These are phyloP conservation scores for Caryopteris hybrid DNA, from an alignment of 305 asterid species.

Conservation along the genomic window DNA sequence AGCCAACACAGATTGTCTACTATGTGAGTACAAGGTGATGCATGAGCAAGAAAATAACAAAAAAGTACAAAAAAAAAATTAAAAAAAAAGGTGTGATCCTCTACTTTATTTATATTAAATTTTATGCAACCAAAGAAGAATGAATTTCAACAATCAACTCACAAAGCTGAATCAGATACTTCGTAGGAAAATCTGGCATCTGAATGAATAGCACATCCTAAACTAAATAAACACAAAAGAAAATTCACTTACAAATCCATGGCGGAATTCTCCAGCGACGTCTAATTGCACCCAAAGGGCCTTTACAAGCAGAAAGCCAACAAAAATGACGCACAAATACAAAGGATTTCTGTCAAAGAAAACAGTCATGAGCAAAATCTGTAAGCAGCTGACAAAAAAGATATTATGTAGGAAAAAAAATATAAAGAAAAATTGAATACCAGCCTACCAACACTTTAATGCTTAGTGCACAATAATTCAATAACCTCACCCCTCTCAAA, in stretches of 20 bases:
- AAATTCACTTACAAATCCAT: constrained; percentile 68
- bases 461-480: background rate
- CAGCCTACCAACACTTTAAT: background rate
- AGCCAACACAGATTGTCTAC: background rate
- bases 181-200: constrained; percentile 1
- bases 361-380: constrained; percentile 6
- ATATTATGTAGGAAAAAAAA: background rate
- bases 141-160: background rate
- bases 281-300: constrained; percentile 95
- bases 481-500: background rate
- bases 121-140: background rate
- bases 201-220: constrained; percentile 1
- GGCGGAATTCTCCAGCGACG: constrained; percentile 70
- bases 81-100: background rate
- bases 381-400: background rate
- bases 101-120: background rate
- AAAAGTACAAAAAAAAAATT: background rate
- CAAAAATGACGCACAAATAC: constrained; percentile 62
- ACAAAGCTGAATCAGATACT: background rate
- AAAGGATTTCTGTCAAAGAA: constrained; percentile 69
- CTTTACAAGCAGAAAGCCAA: constrained; percentile 57
- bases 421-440: background rate
- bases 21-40: background rate
- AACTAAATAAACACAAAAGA: background rate
- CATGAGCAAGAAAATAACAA: no score